Evolutionary conservation across 495 filamentous ascomycete genomes (phyloP).

Genomic region (Aspergillus baeticus): DNA sequence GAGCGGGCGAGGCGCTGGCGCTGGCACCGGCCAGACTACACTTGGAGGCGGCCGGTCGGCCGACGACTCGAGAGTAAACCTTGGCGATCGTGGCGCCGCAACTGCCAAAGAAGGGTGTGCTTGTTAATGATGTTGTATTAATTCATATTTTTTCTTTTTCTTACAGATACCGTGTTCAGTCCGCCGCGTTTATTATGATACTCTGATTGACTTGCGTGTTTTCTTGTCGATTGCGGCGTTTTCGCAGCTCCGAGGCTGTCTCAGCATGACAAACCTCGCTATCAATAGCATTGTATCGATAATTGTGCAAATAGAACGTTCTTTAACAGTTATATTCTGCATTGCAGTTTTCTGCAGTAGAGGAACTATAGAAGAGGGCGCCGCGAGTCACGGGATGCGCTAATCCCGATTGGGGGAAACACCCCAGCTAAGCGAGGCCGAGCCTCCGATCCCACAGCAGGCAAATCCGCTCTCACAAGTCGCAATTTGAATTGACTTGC

Average conservation of each 20-base stretch:
- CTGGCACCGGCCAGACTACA: slow-evolving; percentile 52
- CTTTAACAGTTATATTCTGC: not conserved
- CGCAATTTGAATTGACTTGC: slow-evolving; percentile 26
- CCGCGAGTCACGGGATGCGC: slow-evolving; percentile 33
- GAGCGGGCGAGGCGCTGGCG: slow-evolving; percentile 67
- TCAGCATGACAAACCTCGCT: not conserved
- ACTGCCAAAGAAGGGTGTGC: slow-evolving; percentile 90
- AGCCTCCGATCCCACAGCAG: slow-evolving; percentile 38
- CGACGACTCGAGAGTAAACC: slow-evolving; percentile 46
- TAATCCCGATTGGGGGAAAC: slow-evolving; percentile 32
- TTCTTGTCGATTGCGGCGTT: slow-evolving; percentile 6
- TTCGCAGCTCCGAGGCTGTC: not conserved
- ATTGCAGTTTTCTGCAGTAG: not conserved
- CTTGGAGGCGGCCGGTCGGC: slow-evolving; percentile 37
- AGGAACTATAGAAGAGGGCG: slow-evolving; percentile 24
- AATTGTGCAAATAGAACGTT: slow-evolving; percentile 4
- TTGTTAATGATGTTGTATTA: slow-evolving; percentile 54
- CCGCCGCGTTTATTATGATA: not conserved
- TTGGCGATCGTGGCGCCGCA: slow-evolving; percentile 40
- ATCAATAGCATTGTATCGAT: slow-evolving; percentile 9
- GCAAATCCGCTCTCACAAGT: slow-evolving; percentile 11
- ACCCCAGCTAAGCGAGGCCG: slow-evolving; percentile 45
- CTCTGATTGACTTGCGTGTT: not conserved
- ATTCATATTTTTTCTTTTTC: slow-evolving; percentile 1
- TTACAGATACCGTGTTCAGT: slow-evolving; percentile 11